A percentile compares a stretch with the other conserved stretches of the same genome.
phyloP scores from a whole-genome alignment of 306 rosid genomes.

The Vigna angularis region DNA sequence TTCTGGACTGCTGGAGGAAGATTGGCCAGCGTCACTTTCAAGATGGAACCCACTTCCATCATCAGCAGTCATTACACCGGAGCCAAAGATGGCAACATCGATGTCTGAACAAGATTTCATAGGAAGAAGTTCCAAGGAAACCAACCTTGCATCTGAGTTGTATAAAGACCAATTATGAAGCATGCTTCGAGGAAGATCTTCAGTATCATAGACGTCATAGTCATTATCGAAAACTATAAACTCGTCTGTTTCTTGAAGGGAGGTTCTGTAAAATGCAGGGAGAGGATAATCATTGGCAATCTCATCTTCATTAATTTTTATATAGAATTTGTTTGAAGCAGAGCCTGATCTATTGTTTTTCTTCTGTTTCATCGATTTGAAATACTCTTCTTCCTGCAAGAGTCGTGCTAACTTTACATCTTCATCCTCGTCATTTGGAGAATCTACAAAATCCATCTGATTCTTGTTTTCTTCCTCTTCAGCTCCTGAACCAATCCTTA shows the following conservation, averaged over 20 bases:
- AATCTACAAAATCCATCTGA: conserved; percentile 44
- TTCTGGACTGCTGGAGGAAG: conserved; percentile 64
- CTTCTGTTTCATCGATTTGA: conserved; percentile 72
- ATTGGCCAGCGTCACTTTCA: conserved; percentile 67
- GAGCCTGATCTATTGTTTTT: conserved; percentile 57
- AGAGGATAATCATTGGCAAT: conserved; percentile 94
- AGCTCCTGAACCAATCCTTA: conserved; percentile 60
- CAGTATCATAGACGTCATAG: conserved; percentile 56
- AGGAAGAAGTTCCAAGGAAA: conserved; percentile 96
- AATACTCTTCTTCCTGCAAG: conserved; percentile 89
- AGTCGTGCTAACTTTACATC: conserved; percentile 78
- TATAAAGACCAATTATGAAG: conserved; percentile 91
- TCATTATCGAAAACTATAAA: conserved; percentile 68
- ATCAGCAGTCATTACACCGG: conserved; percentile 85
- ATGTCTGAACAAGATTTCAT: conserved; percentile 94
- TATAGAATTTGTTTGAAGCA: conserved; percentile 65
- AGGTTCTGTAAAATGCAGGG: conserved; percentile 86
- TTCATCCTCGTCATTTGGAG: conserved; percentile 65
- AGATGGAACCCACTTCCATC: conserved; percentile 90
- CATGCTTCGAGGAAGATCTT: conserved; percentile 85
- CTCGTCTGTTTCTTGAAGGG: conserved; percentile 77
- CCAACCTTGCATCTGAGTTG: conserved; percentile 84
- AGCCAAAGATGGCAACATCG: conserved; percentile 91
- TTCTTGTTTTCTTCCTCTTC: conserved; percentile 46
- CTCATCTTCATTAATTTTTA: conserved; percentile 93